Conservation (phyloP, 495 filamentous ascomycete genomes). For the Cladorrhinum samala region DNA sequence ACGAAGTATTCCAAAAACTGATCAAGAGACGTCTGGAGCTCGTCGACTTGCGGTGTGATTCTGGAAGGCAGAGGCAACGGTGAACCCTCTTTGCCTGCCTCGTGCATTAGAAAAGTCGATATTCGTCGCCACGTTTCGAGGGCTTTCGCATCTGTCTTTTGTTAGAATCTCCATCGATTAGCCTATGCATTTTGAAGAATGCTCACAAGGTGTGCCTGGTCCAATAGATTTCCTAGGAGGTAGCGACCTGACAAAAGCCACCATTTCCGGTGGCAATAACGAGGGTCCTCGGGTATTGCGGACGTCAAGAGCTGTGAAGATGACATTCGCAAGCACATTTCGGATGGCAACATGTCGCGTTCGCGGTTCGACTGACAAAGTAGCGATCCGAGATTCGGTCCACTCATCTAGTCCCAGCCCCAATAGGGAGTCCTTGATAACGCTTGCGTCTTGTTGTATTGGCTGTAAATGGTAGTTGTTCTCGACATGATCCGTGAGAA, state of each 20-base stretch:
- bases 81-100: neutral
- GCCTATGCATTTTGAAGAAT: neutral
- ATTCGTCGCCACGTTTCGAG: conserved; percentile 5
- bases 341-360: conserved; percentile 3
- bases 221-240: neutral
- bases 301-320: conserved; percentile 4
- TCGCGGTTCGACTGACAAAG: neutral
- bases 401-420: neutral
- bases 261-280: conserved; percentile 1
- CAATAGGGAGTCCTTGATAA: neutral
- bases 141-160: conserved; percentile 1
- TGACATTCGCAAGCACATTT: neutral
- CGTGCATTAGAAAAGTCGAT: neutral
- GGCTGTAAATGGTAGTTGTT: neutral
- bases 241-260: neutral
- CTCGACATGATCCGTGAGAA: conserved; percentile 4
- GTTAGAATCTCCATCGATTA: neutral
- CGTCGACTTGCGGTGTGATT: conserved; percentile 2
- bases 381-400: neutral
- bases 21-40: neutral
- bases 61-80: neutral
- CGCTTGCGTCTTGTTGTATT: neutral
- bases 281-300: neutral
- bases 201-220: neutral
- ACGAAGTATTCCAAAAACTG: neutral